Percentiles rank a stretch among this genome's conserved stretches.
phyloP scores from a whole-genome alignment of 1,284 basidiomycete species.

The Boletus calvinii region DNA sequence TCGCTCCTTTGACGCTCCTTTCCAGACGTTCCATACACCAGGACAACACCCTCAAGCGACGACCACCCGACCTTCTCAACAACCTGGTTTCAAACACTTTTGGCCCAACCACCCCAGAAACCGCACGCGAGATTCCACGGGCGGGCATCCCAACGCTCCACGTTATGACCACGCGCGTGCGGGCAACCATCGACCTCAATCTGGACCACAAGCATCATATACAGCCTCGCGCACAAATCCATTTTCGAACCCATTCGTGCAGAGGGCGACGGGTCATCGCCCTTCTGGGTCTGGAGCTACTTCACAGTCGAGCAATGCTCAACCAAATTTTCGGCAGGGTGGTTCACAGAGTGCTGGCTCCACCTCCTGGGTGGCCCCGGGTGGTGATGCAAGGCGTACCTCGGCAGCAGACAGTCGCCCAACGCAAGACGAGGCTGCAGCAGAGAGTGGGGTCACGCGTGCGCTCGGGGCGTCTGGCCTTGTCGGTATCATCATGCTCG shows the following conservation, averaged over 20 bases:
- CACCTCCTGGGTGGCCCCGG: slow-evolving; percentile 1
- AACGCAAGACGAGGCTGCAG: slow-evolving; percentile 26
- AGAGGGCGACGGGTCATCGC: slow-evolving; percentile 28
- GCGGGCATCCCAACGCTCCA: slow-evolving; percentile 5
- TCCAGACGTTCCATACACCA: neutral
- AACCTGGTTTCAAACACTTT: slow-evolving; percentile 26
- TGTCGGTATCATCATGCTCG: slow-evolving; percentile 28
- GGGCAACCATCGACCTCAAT: slow-evolving; percentile 4
- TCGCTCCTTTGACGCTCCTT: slow-evolving; percentile 17
- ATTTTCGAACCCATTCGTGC: slow-evolving; percentile 27
- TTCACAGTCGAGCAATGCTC: neutral
- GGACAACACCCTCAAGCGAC: slow-evolving; percentile 34
- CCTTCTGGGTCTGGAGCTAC: neutral
- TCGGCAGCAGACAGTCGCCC: slow-evolving; percentile 4
- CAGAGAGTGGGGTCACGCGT: slow-evolving; percentile 26
- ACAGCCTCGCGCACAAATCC: slow-evolving; percentile 19
- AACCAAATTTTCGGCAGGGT: neutral
- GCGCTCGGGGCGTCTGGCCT: slow-evolving; percentile 32
- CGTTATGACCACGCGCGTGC: slow-evolving; percentile 14
- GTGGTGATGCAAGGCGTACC: neutral
- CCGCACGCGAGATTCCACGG: slow-evolving; percentile 15
- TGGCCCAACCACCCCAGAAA: slow-evolving; percentile 30
- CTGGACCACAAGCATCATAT: slow-evolving; percentile 2
- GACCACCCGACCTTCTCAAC: slow-evolving; percentile 25
- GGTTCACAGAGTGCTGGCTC: slow-evolving; percentile 5